A percentile compares a stretch with the other conserved stretches of the same genome.
These are phyloP conservation scores for Bacidia rubella DNA, from an alignment of 495 filamentous ascomycete genomes.

Conservation along the genomic window DNA sequence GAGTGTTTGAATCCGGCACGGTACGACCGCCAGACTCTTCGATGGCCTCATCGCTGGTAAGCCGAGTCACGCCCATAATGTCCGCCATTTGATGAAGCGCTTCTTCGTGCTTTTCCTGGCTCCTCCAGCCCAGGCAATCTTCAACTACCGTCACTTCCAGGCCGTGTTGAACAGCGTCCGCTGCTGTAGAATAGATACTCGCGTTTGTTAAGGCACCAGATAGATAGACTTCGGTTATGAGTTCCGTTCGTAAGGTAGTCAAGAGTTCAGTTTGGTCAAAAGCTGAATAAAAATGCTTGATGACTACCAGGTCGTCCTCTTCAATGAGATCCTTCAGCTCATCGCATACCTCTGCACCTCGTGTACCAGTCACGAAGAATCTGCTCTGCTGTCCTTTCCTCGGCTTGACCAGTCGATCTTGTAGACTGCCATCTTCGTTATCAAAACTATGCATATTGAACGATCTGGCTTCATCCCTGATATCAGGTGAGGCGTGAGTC, in stretches of 20 bases:
- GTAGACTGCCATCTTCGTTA: constrained; percentile 11
- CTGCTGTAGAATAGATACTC: constrained; percentile 80
- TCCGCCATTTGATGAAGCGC: constrained; percentile 65
- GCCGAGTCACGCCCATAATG: constrained; percentile 56
- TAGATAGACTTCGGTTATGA: constrained; percentile 85
- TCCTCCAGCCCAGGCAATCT: constrained; percentile 80
- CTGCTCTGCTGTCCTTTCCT: constrained; percentile 30
- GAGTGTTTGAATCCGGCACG: constrained; percentile 22
- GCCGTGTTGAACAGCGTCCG: constrained; percentile 80
- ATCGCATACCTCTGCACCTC: constrained; percentile 55
- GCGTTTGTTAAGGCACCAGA: constrained; percentile 83
- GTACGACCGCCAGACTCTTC: constrained; percentile 25
- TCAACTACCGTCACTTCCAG: constrained; percentile 73
- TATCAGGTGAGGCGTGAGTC: constrained; percentile 14
- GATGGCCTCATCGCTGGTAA: constrained; percentile 44
- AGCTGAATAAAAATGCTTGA: constrained; percentile 81
- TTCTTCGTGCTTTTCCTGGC: constrained; percentile 54
- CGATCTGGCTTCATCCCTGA: constrained; percentile 15
- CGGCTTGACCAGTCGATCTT: constrained; percentile 21
- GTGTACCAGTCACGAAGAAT: constrained; percentile 46
- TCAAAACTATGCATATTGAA: constrained; percentile 15
- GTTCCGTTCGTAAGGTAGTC: constrained; percentile 52
- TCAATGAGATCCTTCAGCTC: constrained; percentile 40
- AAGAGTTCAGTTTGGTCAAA: constrained; percentile 63
- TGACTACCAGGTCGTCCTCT: constrained; percentile 51